Base-by-base conservation (phyloP, 2,329 filamentous ascomycete species). In the Cercospora zeae-maydis region DNA sequence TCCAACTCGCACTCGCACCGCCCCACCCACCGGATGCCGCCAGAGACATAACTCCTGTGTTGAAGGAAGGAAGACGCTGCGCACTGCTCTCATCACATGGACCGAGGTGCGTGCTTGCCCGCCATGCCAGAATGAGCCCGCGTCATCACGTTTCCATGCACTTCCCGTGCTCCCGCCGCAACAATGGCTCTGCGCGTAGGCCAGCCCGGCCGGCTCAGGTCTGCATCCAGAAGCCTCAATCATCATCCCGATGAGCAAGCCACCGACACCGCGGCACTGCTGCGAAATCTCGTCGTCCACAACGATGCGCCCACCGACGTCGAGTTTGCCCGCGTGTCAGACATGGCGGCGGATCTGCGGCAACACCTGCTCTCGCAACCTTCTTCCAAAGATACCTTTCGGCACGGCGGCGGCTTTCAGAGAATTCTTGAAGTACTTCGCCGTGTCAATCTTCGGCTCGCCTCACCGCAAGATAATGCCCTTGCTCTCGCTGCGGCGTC, bases 391-490 rank as follows among this genome's bases (percentile, higher is more conserved):
- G 72, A 73, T 63, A 69, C 64, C 13, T 75, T 75, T 59, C 69
- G 73, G 53, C 72, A 69, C 59, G 71, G 67, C 36, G 64, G 62
- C 59, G 73, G 72, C 59, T 74, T 74, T 49, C 67, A 74, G 34
- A 63, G 51, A 61, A 27, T 70, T 33, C 63, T 74, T 24, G 61
- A 70, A n/a, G 31, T 64, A 30, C 59, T 72, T 52, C 52, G 51
- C 51, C 21, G 31, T 31, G 45, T 60, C 53, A 52, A 60, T 58
- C 59, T 63, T 64, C 66, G 62, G 49, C 58, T 49, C 16, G 16
- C 49, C 59, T 52, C 59, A 58, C 53, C 59, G 62, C 62, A 68
- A 54, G 21, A 52, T 47, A 24, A 19, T 33, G 62, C 56, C 39
- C 33, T 56, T 16, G 53, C 16, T 11, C 45, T 34, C 30, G 51